Percentiles rank a stretch among this genome's conserved stretches.
Evolutionary conservation across 768 basidiomycete species (phyloP).

Genomic region (Tubosaeta sp.): DNA sequence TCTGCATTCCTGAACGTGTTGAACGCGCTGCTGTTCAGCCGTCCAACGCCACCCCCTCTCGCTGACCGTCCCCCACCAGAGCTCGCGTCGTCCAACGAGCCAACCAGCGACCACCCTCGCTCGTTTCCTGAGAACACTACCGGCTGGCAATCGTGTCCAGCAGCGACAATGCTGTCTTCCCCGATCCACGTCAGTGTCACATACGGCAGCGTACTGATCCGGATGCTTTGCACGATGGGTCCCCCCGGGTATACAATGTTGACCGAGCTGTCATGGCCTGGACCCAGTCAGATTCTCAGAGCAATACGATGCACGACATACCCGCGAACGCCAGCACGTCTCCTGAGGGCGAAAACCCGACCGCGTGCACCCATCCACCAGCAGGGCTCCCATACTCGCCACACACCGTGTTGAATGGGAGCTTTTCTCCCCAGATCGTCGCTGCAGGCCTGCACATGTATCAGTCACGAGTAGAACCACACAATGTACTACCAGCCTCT

Average conservation of each 20-base stretch:
- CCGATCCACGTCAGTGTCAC: conserved; percentile 83
- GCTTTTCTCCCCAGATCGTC: conserved; percentile 94
- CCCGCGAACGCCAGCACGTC: conserved; percentile 90
- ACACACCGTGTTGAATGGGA: conserved; percentile 97
- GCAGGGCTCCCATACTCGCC: conserved; percentile 87
- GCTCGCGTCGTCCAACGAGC: conserved; percentile 82
- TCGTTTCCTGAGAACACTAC: conserved; percentile 75
- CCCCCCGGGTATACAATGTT: conserved; percentile 88
- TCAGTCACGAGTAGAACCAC: conserved; percentile 3
- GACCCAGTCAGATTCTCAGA: conserved; percentile 4
- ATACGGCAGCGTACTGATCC: conserved; percentile 73
- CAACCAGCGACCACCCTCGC: conserved; percentile 73
- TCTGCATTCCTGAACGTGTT: conserved; percentile 93
- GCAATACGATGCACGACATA: conserved; percentile 31
- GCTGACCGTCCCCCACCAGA: conserved; percentile 34
- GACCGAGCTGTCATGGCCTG: conserved; percentile 94
- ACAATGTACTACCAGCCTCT: conserved; percentile 52
- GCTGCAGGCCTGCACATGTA: conserved; percentile 63
- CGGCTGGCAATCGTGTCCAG: conserved; percentile 98
- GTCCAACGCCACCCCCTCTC: conserved; percentile 50
- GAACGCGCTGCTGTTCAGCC: conserved; percentile 91
- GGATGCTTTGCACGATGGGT: conserved; percentile 68
- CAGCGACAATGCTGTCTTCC: conserved; percentile 80
- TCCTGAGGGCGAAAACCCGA: conserved; percentile 96
- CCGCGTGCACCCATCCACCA: conserved; percentile 96